These are phyloP conservation scores for Coemansia sp. DNA, from an alignment of 192 early-diverging fungal species.

Conservation along the genomic window DNA sequence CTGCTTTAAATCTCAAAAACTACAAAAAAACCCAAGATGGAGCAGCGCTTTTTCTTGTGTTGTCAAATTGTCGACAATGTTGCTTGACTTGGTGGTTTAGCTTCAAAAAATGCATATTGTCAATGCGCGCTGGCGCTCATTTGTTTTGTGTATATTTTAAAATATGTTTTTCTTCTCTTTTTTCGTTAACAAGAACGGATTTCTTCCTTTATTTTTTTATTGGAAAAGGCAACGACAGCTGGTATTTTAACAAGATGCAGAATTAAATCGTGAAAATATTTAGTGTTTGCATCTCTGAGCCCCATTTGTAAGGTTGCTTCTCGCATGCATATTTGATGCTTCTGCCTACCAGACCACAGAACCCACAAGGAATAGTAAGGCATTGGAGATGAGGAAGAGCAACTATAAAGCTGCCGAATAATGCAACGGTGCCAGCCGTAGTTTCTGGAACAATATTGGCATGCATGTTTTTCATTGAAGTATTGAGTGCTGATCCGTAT, in stretches of 20 bases:
- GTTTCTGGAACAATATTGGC: neutral
- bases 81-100: neutral
- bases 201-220: too few relatives aligned
- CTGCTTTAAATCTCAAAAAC: too few relatives aligned
- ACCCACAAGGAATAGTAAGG: neutral
- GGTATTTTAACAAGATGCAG: too few relatives aligned
- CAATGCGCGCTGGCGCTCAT: constrained; percentile 16
- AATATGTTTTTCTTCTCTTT: neutral
- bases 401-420: neutral
- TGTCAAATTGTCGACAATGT: too few relatives aligned
- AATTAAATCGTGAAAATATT: neutral
- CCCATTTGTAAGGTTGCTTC: too few relatives aligned
- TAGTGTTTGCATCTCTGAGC: neutral
- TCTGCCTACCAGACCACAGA: neutral
- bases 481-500: neutral
- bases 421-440: neutral
- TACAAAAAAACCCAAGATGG: too few relatives aligned
- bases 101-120: constrained; percentile 6
- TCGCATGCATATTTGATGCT: too few relatives aligned
- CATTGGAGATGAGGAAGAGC: neutral
- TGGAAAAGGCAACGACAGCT: too few relatives aligned
- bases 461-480: neutral
- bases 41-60: neutral
- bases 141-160: constrained; percentile 10
- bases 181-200: neutral